Base-by-base conservation (phyloP, 352 stramenopile genomes). In the Saprolegnia diclina region DNA sequence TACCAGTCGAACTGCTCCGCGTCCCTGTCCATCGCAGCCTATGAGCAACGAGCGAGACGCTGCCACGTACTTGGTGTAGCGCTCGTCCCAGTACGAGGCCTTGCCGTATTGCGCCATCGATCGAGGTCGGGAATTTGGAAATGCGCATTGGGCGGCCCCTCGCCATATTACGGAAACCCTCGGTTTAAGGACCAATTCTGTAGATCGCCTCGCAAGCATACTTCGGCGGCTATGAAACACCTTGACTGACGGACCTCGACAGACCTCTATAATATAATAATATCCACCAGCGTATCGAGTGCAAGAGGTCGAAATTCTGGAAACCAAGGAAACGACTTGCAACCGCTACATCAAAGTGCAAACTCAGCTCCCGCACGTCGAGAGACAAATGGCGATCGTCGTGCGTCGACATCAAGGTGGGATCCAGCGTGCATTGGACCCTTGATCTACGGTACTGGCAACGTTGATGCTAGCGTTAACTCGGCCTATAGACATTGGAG, bases 1-100 rank as follows among this genome's bases (percentile, higher is more conserved):
- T 97, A 97, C 91, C 91, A 97, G 76, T 97, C 91, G 70, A 97
- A 97, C 69, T 93, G 90, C 79, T 97, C 91, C 71, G 91, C 88
- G 73, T 97, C 91, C 74, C 87, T 96, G 56, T 38, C 9, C 1
- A 71, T 55, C 59, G 18, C 63, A 19, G 11, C 0, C 19, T 21
- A 55, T 59, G 13, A 5, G 44, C 40, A 45, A 35, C 29, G 29
- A 63, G 1, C 57, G 21, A 37, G 55, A 35, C 37, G 18, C 56
- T 6, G 5, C 19, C 7, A 71, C 85, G 72, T 74, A 95, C 83
- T 97, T 97, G 71, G 91, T 97, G 85, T 97, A 98, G 61, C 92
- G 84, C 70, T 97, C 90, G 66, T 98, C 92, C 92, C 92, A 98
- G 79, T 98, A 98, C 22, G 77, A 91, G 16, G 89, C 88, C 74